These are phyloP conservation scores for Osmanthus fragrans DNA, from an alignment of 257 asterid species.

Conservation along the genomic window DNA sequence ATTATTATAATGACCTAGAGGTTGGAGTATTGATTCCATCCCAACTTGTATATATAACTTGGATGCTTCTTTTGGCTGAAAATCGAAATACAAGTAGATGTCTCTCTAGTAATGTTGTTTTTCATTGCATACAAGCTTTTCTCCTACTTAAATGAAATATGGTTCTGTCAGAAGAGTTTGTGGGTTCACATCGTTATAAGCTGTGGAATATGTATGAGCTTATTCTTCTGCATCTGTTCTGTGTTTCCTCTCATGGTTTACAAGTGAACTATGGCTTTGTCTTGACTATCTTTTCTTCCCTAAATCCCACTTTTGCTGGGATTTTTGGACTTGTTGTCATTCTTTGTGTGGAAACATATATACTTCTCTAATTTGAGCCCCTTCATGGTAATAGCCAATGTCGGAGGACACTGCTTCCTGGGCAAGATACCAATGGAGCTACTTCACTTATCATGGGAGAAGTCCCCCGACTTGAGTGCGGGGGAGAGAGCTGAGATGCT, in stretches of 20 bases:
- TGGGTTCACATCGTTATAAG: background rate
- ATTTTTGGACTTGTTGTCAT: background rate
- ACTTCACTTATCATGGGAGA: slow-evolving; percentile 79
- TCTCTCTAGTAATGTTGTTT: background rate
- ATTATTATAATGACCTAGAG: background rate
- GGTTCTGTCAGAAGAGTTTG: background rate
- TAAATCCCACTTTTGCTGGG: background rate
- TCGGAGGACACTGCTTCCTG: slow-evolving; percentile 71
- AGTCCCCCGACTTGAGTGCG: slow-evolving; percentile 69
- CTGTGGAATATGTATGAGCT: background rate
- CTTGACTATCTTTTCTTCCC: background rate
- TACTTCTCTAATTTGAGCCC: slow-evolving; percentile 23
- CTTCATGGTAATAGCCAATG: slow-evolving; percentile 53
- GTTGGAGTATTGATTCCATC: background rate
- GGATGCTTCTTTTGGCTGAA: background rate
- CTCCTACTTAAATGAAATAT: background rate
- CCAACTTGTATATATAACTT: background rate
- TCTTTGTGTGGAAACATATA: slow-evolving; percentile 11
- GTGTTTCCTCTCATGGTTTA: background rate
- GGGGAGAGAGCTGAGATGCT: slow-evolving; percentile 90
- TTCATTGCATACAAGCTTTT: background rate
- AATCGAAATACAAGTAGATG: background rate
- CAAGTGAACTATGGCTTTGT: background rate
- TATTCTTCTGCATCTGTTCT: slow-evolving; percentile 2
- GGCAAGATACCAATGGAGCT: slow-evolving; percentile 89